Evolutionary conservation across 148 eudicot species (phyloP).

Genomic region (Limonium bicolor): DNA sequence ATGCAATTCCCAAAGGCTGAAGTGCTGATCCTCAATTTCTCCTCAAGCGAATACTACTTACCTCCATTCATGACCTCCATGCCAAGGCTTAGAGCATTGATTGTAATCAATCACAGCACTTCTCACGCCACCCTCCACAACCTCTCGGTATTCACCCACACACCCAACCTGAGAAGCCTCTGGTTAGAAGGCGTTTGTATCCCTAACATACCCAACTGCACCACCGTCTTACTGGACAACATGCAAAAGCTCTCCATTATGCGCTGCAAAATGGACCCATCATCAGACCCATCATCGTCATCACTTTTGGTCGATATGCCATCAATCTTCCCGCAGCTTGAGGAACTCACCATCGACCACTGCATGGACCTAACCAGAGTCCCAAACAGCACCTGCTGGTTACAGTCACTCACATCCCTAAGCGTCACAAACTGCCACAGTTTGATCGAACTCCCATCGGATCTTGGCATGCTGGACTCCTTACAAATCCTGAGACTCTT

Average conservation of each 20-base stretch:
- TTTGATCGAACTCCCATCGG: constrained; percentile 39
- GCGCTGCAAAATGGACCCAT: constrained; percentile 39
- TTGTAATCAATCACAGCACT: constrained; percentile 41
- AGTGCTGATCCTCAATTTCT: constrained; percentile 63
- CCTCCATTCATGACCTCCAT: constrained; percentile 64
- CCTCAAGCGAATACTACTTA: constrained; percentile 39
- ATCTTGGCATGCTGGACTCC: constrained; percentile 31
- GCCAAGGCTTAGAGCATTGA: constrained; percentile 56
- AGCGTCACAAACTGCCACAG: constrained; percentile 71
- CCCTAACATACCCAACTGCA: constrained; percentile 36
- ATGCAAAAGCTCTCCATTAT: constrained; percentile 42
- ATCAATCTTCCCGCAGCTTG: constrained; percentile 42
- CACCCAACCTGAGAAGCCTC: constrained; percentile 50
- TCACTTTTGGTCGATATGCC: constrained; percentile 36
- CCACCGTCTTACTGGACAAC: constrained; percentile 29
- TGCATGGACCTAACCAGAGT: constrained; percentile 40
- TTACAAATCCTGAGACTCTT: constrained; percentile 47
- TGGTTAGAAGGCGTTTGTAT: constrained; percentile 60
- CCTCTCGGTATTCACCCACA: constrained; percentile 24
- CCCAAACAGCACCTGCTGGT: constrained; percentile 36
- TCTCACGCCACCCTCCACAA: constrained; percentile 44
- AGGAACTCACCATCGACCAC: constrained; percentile 72
- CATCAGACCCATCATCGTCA: constrained; percentile 19
- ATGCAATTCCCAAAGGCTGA: constrained; percentile 79
- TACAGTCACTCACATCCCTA: constrained; percentile 29